A percentile compares a stretch with the other conserved stretches of the same genome.
Conservation (phyloP, 495 filamentous ascomycete species). For the Cudoniella acicularis region DNA sequence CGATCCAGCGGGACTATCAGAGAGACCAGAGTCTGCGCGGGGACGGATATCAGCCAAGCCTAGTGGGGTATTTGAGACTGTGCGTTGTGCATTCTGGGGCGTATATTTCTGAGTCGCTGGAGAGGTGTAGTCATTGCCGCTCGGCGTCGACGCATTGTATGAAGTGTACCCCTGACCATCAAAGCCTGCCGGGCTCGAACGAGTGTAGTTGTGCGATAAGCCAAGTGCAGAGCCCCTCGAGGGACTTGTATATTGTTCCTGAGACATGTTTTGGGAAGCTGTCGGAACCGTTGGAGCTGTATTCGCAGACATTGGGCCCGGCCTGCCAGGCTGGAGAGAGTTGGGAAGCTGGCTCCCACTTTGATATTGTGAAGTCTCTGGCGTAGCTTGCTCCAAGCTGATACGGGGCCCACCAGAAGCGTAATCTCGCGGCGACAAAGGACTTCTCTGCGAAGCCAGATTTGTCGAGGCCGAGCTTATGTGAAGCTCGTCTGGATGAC, state of each 20-base stretch:
- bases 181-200: slow-evolving; percentile 78
- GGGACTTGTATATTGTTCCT: slow-evolving; percentile 61
- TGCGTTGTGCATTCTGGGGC: slow-evolving; percentile 63
- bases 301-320: slow-evolving; percentile 63
- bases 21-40: slow-evolving; percentile 67
- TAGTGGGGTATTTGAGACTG: slow-evolving; percentile 77
- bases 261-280: slow-evolving; percentile 56
- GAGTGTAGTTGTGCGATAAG: slow-evolving; percentile 68
- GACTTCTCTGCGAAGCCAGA: slow-evolving; percentile 34
- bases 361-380: slow-evolving; percentile 43
- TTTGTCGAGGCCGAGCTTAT: slow-evolving; percentile 54
- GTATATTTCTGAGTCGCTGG: slow-evolving; percentile 64
- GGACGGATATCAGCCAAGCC: slow-evolving; percentile 89
- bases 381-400: slow-evolving; percentile 24
- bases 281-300: slow-evolving; percentile 70
- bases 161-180: slow-evolving; percentile 68
- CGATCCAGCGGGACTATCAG: slow-evolving; percentile 56
- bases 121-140: slow-evolving; percentile 58
- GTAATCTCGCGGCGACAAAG: slow-evolving; percentile 48
- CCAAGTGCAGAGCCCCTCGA: slow-evolving; percentile 60
- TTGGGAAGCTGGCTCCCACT: slow-evolving; percentile 54
- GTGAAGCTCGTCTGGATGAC: slow-evolving; percentile 73
- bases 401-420: slow-evolving; percentile 37
- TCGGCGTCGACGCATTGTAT: slow-evolving; percentile 61
- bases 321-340: slow-evolving; percentile 47